Base-by-base conservation (phyloP, 2,329 filamentous ascomycete genomes). In the Emergomyces orientalis region DNA sequence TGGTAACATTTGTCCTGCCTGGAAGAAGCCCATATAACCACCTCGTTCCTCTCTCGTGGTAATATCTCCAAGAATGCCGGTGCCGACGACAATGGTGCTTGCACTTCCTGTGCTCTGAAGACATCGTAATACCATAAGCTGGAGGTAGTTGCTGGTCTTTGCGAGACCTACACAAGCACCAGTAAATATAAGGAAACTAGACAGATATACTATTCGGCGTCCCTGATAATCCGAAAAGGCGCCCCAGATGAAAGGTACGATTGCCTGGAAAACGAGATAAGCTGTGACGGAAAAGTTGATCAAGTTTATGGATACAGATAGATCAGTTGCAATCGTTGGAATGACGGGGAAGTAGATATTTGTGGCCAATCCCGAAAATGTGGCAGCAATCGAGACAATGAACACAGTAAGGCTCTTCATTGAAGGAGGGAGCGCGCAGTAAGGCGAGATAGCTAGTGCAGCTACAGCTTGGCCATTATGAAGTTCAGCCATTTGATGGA, bases 311-410 rank as follows among this genome's bases (percentile, higher is more conserved):
- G 77, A 77, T 2, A 78, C 74, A 60, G 73, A 51, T 2, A 81
- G 67, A 61, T 79, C 77, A 1, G 56, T 49, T 1, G 79, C 74
- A 41, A 81, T 74, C 1, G 72, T 72, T 7, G 74, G 70, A 7
- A 81, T 66, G 1, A 76, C 75, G 1, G 80, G 79, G 60, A 80
- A 78, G 65, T 81, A 81, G 62, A 80, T 80, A 62, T 76, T 77
- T 4, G 76, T 78, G 27, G 78, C 75, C 13, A 80, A 75, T 5
- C 76, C 73, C 1, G 77, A 78, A 63, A 78, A 52, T n/a, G 57
- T 59, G 11, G 57, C 41, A 9, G 41, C 57, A 27, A 59, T 47
- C 8, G 41, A 59, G 27, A 59, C 25, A 47, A 59, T 59, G 41
- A 45, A 47, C n/a, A 45, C 41, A 11, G 27, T 47, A 59, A 59